phyloP scores from a whole-genome alignment of 768 basidiomycete genomes.

The Lactarius sanguifluus region DNA sequence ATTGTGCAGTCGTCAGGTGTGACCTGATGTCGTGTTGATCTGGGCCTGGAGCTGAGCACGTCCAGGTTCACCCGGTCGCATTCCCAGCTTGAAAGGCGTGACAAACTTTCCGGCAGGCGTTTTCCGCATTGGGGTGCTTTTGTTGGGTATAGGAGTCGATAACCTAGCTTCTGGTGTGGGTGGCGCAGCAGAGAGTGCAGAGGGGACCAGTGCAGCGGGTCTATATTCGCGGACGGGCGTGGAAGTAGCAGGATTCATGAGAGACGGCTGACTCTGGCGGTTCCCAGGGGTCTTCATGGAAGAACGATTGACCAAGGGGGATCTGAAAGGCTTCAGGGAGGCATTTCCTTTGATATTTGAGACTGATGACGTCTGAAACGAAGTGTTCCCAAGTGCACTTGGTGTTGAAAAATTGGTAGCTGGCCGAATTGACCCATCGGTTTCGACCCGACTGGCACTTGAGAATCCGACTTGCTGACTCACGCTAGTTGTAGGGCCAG shows the following conservation, averaged over 20 bases:
- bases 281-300: slow-evolving; percentile 4
- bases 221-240: slow-evolving; percentile 17
- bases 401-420: slow-evolving; percentile 13
- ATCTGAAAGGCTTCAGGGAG: slow-evolving; percentile 22
- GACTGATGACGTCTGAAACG: slow-evolving; percentile 13
- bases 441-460: slow-evolving; percentile 1
- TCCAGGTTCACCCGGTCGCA: slow-evolving; percentile 47
- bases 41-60: slow-evolving; percentile 30
- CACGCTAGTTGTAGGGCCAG: neutral
- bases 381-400: neutral
- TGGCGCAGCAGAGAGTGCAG: neutral
- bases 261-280: slow-evolving; percentile 4
- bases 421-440: slow-evolving; percentile 8
- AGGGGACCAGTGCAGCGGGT: neutral
- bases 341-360: slow-evolving; percentile 11
- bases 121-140: slow-evolving; percentile 16
- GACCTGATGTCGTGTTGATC: neutral
- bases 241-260: neutral
- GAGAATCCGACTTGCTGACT: neutral
- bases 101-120: slow-evolving; percentile 43
- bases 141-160: slow-evolving; percentile 14
- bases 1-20: neutral
- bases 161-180: slow-evolving; percentile 12
- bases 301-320: slow-evolving; percentile 18
- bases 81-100: slow-evolving; percentile 58